Conservation (phyloP, 495 filamentous ascomycete species). For the Ascodesmis nigricans region DNA sequence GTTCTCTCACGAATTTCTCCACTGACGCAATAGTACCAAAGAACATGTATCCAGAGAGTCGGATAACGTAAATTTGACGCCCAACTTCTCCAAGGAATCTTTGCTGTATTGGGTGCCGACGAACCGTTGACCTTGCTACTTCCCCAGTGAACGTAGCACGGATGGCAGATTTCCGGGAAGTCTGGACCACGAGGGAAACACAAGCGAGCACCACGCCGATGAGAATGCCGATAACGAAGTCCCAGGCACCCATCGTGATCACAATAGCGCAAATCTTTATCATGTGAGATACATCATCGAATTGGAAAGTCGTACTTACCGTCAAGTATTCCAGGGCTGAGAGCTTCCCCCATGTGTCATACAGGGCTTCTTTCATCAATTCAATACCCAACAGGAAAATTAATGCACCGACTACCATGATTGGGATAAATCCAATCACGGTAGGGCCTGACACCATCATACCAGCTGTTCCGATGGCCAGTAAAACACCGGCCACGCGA, state of each 20-base stretch:
- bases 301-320: conserved; percentile 27
- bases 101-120: conserved; percentile 72
- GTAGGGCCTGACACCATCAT: conserved; percentile 67
- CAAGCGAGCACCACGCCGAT: conserved; percentile 83
- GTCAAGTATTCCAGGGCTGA: conserved; percentile 74
- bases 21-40: conserved; percentile 93
- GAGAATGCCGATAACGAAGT: conserved; percentile 85
- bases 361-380: conserved; percentile 63
- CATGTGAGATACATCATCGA: too few species aligned
- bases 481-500: conserved; percentile 63
- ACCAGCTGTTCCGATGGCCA: conserved; percentile 56
- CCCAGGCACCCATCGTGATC: conserved; percentile 83
- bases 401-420: conserved; percentile 86
- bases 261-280: conserved; percentile 67
- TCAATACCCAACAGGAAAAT: conserved; percentile 92
- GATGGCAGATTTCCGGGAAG: conserved; percentile 68
- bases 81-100: conserved; percentile 69
- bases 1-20: conserved; percentile 57
- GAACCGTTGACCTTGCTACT: conserved; percentile 72
- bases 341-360: conserved; percentile 69
- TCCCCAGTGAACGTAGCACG: conserved; percentile 69
- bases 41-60: conserved; percentile 79
- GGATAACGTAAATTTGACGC: conserved; percentile 67
- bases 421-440: conserved; percentile 80
- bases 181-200: conserved; percentile 72